Evolutionary conservation across 164 flowering plant species (phyloP).

Genomic region (Macadamia integrifolia): DNA sequence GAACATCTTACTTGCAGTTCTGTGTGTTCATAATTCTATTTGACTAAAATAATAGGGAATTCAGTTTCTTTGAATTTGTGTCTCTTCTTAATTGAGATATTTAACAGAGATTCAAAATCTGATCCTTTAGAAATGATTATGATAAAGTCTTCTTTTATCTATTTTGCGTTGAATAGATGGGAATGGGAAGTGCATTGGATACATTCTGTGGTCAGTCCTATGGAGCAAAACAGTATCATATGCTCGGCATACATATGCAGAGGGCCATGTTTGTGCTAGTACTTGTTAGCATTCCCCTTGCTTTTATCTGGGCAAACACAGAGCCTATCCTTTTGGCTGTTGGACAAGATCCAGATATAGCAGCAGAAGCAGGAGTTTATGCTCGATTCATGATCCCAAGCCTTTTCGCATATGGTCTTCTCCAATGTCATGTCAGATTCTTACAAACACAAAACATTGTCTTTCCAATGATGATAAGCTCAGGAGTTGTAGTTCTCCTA

Average conservation of each 20-base stretch:
- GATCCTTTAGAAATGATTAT: not conserved
- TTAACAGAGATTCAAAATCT: not conserved
- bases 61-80: not conserved
- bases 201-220: slow-evolving; percentile 39
- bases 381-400: slow-evolving; percentile 32
- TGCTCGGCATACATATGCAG: slow-evolving; percentile 33
- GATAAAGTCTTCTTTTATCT: not conserved
- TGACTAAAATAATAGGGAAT: not conserved
- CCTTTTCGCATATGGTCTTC: slow-evolving; percentile 27
- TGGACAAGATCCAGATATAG: slow-evolving; percentile 30
- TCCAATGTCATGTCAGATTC: slow-evolving; percentile 30
- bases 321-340: slow-evolving; percentile 16
- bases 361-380: slow-evolving; percentile 28
- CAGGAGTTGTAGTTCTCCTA: slow-evolving; percentile 23
- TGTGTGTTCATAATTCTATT: no score
- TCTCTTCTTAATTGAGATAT: not conserved
- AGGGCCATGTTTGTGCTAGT: slow-evolving; percentile 25
- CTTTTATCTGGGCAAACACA: slow-evolving; percentile 28
- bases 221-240: slow-evolving; percentile 33
- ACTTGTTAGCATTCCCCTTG: slow-evolving; percentile 26
- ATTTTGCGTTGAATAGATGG: slow-evolving; percentile 15
- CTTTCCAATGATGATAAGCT: slow-evolving; percentile 34
- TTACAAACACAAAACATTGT: slow-evolving; percentile 33
- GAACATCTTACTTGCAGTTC: no score
- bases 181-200: slow-evolving; percentile 35